These are phyloP conservation scores for Deinandra increscens DNA, from an alignment of 129 eudicot genomes.

Conservation along the genomic window DNA sequence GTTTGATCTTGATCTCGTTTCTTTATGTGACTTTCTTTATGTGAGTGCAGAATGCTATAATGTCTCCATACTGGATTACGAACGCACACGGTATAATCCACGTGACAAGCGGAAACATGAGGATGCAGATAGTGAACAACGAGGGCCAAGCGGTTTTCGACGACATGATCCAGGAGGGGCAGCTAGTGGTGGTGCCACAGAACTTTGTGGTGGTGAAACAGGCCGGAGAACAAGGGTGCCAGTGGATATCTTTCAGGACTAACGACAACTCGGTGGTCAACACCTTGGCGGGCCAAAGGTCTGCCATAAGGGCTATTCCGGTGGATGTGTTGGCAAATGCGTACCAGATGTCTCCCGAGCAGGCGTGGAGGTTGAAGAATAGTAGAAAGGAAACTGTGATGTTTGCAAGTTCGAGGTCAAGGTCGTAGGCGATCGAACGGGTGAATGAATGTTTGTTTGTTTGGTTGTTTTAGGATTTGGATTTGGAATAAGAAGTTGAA, in stretches of 20 bases:
- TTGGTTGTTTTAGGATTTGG: conserved; percentile 1
- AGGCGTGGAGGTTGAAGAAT: conserved; percentile 53
- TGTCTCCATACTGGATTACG: conserved; percentile 73
- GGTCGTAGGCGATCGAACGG: not conserved
- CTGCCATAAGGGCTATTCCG: conserved; percentile 53
- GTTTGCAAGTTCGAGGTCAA: conserved; percentile 30
- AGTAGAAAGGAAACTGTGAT: conserved; percentile 44
- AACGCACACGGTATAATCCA: conserved; percentile 59
- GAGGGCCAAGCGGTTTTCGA: conserved; percentile 56
- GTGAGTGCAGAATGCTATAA: conserved; percentile 68
- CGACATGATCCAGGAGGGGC: conserved; percentile 45
- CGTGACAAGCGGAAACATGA: conserved; percentile 45
- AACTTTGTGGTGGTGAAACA: conserved; percentile 64
- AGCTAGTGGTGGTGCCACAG: conserved; percentile 68
- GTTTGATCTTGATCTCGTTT: too few species aligned
- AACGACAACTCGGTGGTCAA: conserved; percentile 68
- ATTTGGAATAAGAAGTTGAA: conserved; percentile 13
- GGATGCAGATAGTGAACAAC: conserved; percentile 67
- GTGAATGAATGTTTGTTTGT: too few species aligned
- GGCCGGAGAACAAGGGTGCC: conserved; percentile 60
- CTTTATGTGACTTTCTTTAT: too few species aligned
- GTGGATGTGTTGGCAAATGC: conserved; percentile 40
- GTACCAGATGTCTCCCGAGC: conserved; percentile 47
- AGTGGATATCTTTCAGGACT: conserved; percentile 77
- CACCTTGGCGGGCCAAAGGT: conserved; percentile 62